Percentiles rank a stretch among this genome's conserved stretches.
phyloP scores from a whole-genome alignment of 2,329 filamentous ascomycete genomes.

The Thermochaetoides dissita region DNA sequence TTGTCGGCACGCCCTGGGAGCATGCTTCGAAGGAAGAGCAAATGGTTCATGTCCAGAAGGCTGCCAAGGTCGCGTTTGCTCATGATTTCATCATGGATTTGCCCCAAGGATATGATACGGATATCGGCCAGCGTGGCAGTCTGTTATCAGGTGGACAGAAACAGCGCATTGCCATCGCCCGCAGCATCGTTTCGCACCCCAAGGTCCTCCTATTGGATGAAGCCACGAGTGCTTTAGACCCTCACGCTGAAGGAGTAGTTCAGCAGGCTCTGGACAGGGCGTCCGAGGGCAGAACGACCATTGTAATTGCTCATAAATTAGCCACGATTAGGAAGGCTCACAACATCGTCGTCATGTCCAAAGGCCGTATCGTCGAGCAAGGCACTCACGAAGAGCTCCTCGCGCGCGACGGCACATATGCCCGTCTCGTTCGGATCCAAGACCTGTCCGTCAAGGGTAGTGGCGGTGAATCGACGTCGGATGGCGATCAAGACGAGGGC shows the following conservation, averaged over 20 bases:
- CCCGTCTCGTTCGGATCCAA: constrained; percentile 13
- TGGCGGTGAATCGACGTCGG: neutral
- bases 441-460: constrained; percentile 7
- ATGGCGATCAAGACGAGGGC: constrained; percentile 3
- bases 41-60: constrained; percentile 32
- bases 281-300: constrained; percentile 45
- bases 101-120: constrained; percentile 39
- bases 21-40: constrained; percentile 27
- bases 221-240: constrained; percentile 45
- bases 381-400: constrained; percentile 19
- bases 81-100: constrained; percentile 5
- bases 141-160: constrained; percentile 55
- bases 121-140: constrained; percentile 50
- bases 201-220: constrained; percentile 54
- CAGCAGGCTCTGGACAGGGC: constrained; percentile 43
- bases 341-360: constrained; percentile 27
- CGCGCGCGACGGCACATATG: constrained; percentile 15
- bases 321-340: constrained; percentile 35
- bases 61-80: constrained; percentile 43
- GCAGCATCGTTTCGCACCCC: constrained; percentile 49
- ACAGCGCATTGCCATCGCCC: constrained; percentile 52
- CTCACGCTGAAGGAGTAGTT: constrained; percentile 33
- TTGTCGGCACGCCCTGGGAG: constrained; percentile 22
- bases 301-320: constrained; percentile 51
- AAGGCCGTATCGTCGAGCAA: constrained; percentile 19